Base-by-base conservation (phyloP, 139 green algal species). In the Chlamydomonas incerta region DNA sequence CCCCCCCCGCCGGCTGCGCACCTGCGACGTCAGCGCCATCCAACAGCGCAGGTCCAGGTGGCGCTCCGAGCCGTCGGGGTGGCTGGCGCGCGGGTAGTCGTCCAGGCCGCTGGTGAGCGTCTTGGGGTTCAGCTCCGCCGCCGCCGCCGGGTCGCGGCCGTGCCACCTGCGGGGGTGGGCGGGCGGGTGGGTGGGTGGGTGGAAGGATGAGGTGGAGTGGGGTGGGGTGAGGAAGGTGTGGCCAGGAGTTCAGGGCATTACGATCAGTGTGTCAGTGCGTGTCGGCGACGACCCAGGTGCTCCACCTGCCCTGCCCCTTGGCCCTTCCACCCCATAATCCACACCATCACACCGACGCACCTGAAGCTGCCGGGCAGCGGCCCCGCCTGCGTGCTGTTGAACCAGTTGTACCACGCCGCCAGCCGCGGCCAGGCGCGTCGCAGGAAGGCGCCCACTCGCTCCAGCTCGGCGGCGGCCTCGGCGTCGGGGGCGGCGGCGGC, bases 31-130 rank as follows among this genome's bases (percentile, higher is more conserved):
- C 77, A 84, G 65, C 29, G 90, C 95, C 93, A 99, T 98, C 97
- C 97, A 99, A 86, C 95, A 98, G 28, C 92, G 85, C 76, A 99
- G 92, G 83, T 99, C 97, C 70, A 99, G 37, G 82, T 99, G 97
- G 0, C 95, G 92, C 92, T 99, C 97, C 10, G 93, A 82, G 17
- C 66, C 67, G 34, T 90, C 92, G 33, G 97, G 97, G 91, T 99
- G 97, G 24, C 92, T 97, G 28, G 97, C 95, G 1, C 97, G 92
- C 0, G 97, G 97, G 76, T 96, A 99, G 92, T 99, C 97, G 81
- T 99, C 97, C 72, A 99, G 81, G 10, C 97, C 97, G 29, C 92
- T 96, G 8, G 95, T 95, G 1, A 98, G 91, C 1, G 96, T 98
- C 83, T 98, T 98, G 47, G 96, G 96, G 87, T 99, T 99, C 37